Percentiles rank a stretch among this genome's conserved stretches.
Conservation (phyloP, 78 protist species). For the Chrysochromulina tobinii region DNA sequence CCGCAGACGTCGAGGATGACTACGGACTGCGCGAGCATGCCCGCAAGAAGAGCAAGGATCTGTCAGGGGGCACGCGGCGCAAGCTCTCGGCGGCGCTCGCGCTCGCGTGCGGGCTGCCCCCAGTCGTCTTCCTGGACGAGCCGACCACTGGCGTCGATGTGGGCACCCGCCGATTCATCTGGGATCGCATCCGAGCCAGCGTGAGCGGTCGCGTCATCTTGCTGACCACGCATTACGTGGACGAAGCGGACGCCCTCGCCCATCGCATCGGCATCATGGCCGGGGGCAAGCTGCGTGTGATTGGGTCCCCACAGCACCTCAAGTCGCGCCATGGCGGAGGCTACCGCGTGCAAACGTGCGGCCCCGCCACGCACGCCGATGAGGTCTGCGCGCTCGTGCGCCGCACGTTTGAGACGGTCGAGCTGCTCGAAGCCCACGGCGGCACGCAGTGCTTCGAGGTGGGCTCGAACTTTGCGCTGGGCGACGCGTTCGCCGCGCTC, state of each 20-base stretch:
- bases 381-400: not conserved
- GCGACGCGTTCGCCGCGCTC: not conserved
- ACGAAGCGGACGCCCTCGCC: slow-evolving; percentile 67
- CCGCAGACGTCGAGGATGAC: slow-evolving; percentile 1
- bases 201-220: slow-evolving; percentile 24
- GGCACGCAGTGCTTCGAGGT: not conserved
- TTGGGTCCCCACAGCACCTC: slow-evolving; percentile 72
- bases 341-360: slow-evolving; percentile 49
- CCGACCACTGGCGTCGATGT: slow-evolving; percentile 62
- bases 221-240: slow-evolving; percentile 66
- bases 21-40: slow-evolving; percentile 56
- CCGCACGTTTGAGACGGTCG: not conserved
- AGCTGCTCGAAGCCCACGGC: not conserved
- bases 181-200: slow-evolving; percentile 26
- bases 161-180: slow-evolving; percentile 21
- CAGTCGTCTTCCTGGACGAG: slow-evolving; percentile 51
- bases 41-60: slow-evolving; percentile 15
- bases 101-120: not conserved
- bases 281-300: slow-evolving; percentile 64
- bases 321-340: slow-evolving; percentile 75
- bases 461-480: not conserved
- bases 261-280: slow-evolving; percentile 74
- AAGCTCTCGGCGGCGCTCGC: slow-evolving; percentile 16
- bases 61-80: slow-evolving; percentile 29
- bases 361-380: not conserved